phyloP scores from a whole-genome alignment of 2,329 filamentous ascomycete species.

The Ophiostoma ips region DNA sequence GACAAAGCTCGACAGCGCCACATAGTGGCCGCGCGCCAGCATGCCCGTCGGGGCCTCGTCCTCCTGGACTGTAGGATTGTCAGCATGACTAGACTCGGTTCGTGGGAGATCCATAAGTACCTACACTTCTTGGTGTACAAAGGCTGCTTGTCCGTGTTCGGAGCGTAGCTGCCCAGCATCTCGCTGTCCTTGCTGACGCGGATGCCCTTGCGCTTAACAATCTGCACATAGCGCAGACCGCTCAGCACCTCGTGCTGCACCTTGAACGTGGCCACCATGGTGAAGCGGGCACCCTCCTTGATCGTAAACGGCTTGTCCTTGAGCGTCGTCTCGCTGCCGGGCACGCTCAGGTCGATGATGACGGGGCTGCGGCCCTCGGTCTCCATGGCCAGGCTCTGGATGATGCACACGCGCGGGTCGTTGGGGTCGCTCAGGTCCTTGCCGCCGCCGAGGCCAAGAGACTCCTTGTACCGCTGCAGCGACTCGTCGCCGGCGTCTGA shows the following conservation, averaged over 20 bases:
- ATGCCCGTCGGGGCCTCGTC: constrained; percentile 90
- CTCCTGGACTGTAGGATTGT: constrained; percentile 41
- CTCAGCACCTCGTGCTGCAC: constrained; percentile 95
- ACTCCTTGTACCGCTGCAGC: constrained; percentile 94
- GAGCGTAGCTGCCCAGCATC: constrained; percentile 95
- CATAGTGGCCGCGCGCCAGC: constrained; percentile 81
- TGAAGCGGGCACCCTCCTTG: constrained; percentile 88
- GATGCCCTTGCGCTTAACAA: constrained; percentile 80
- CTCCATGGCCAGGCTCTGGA: constrained; percentile 79
- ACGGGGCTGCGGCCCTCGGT: constrained; percentile 71
- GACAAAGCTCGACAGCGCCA: constrained; percentile 76
- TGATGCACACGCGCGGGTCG: constrained; percentile 84
- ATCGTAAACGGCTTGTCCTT: constrained; percentile 93
- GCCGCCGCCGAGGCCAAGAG: constrained; percentile 70
- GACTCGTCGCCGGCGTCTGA: constrained; percentile 69
- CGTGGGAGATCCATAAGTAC: too few relatives aligned
- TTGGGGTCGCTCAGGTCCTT: constrained; percentile 59
- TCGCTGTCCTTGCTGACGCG: constrained; percentile 85
- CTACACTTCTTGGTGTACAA: constrained; percentile 69
- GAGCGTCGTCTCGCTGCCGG: constrained; percentile 60
- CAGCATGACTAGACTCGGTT: too few relatives aligned
- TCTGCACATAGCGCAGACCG: constrained; percentile 89
- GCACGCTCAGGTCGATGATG: constrained; percentile 68
- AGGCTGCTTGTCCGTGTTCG: constrained; percentile 77
- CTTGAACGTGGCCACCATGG: constrained; percentile 87